phyloP scores from a whole-genome alignment of 805 yeast genomes.

The Starmerella bacillaris region DNA sequence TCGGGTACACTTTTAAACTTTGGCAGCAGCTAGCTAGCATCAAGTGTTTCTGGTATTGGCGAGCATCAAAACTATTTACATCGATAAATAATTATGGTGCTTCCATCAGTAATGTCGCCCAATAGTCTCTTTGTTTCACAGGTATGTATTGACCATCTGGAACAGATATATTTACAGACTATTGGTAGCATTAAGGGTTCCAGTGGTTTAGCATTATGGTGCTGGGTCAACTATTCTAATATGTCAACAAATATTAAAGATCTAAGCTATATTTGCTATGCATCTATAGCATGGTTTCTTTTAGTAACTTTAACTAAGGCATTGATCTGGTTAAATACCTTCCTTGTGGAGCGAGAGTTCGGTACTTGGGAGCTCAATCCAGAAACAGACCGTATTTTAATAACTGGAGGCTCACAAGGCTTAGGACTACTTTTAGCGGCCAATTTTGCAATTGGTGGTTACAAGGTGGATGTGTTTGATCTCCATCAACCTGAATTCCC shows the following conservation, averaged over 20 bases:
- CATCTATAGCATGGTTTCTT: slow-evolving; percentile 4
- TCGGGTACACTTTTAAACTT: too few species aligned
- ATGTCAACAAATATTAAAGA: background rate
- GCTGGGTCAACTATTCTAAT: slow-evolving; percentile 5
- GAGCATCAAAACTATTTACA: too few species aligned
- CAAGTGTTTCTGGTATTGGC: too few species aligned
- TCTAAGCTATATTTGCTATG: slow-evolving; percentile 2
- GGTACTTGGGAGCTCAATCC: slow-evolving; percentile 2
- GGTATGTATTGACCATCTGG: slow-evolving; percentile 5
- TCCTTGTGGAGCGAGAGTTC: slow-evolving; percentile 1
- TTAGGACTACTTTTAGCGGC: slow-evolving; percentile 17
- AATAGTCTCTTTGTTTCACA: background rate
- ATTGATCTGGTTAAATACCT: slow-evolving; percentile 1
- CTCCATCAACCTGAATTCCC: slow-evolving; percentile 7
- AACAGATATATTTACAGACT: slow-evolving; percentile 8
- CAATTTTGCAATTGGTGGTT: slow-evolving; percentile 10
- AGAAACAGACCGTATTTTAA: slow-evolving; percentile 8
- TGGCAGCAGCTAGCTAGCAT: too few species aligned
- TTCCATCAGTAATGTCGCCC: background rate
- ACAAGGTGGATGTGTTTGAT: slow-evolving; percentile 12
- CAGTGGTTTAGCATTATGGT: slow-evolving; percentile 10
- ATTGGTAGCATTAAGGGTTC: slow-evolving; percentile 11
- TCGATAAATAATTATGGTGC: too few species aligned
- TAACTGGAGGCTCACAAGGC: slow-evolving; percentile 19
- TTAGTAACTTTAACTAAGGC: background rate